Percentiles rank a stretch among this genome's conserved stretches.
Evolutionary conservation across 2,329 filamentous ascomycete genomes (phyloP).

Genomic region (Cercospora sojina): DNA sequence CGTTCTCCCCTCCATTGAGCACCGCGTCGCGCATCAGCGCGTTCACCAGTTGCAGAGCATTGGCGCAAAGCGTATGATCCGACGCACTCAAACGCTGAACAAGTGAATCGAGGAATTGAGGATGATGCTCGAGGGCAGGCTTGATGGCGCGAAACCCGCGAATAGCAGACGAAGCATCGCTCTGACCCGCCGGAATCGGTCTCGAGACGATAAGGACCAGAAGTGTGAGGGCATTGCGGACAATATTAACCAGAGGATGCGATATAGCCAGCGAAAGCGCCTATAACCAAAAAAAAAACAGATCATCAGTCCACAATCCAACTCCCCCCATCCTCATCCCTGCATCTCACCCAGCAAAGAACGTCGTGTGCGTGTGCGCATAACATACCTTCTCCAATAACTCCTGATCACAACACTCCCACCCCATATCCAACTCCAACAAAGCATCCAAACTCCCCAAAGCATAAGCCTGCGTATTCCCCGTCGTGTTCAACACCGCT

Average conservation of each 20-base stretch:
- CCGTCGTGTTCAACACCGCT: constrained; percentile 78
- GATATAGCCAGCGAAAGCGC: constrained; percentile 91
- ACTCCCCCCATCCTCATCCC: too few relatives aligned
- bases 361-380: too few relatives aligned
- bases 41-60: constrained; percentile 92
- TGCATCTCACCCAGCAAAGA: too few relatives aligned
- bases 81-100: constrained; percentile 89
- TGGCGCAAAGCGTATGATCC: constrained; percentile 92
- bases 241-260: constrained; percentile 94
- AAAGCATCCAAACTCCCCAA: constrained; percentile 83
- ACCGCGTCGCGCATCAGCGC: constrained; percentile 90
- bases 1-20: constrained; percentile 70
- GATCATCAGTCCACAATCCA: background rate
- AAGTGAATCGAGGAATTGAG: constrained; percentile 91
- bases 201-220: constrained; percentile 89
- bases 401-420: constrained; percentile 80
- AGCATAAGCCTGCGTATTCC: constrained; percentile 94
- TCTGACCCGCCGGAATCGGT: constrained; percentile 54
- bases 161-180: constrained; percentile 59
- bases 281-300: too few relatives aligned
- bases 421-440: constrained; percentile 95
- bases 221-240: constrained; percentile 94
- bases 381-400: constrained; percentile 64
- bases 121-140: constrained; percentile 85
- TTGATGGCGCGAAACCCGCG: constrained; percentile 91